phyloP scores from a whole-genome alignment of 2,329 filamentous ascomycete species.

The Trichocomaceae sp. region DNA sequence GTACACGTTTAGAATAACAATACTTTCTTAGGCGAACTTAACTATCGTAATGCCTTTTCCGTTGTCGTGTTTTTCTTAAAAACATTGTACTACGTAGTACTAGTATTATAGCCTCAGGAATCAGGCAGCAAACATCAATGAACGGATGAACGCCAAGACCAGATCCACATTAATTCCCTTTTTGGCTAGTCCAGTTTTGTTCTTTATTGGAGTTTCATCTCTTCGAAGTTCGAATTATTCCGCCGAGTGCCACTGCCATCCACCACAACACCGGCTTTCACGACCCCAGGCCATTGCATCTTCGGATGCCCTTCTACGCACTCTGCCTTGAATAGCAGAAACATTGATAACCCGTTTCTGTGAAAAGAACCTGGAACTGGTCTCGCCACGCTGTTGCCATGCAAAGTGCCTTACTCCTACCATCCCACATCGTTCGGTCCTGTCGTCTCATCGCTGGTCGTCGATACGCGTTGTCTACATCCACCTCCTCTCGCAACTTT shows the following conservation, averaged over 20 bases:
- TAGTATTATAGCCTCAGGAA: neutral
- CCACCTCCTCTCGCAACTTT: conserved; percentile 25
- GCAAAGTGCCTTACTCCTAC: conserved; percentile 31
- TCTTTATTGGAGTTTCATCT: neutral
- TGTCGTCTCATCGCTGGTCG: conserved; percentile 34
- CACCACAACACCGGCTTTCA: neutral
- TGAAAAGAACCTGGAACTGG: conserved; percentile 16
- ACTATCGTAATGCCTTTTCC: too few species aligned
- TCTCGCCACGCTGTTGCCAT: conserved; percentile 35
- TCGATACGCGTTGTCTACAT: conserved; percentile 25
- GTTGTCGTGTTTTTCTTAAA: too few species aligned
- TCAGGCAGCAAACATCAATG: neutral
- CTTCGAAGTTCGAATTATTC: neutral
- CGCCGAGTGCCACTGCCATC: neutral
- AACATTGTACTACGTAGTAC: neutral
- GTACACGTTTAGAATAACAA: neutral
- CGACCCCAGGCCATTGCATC: neutral
- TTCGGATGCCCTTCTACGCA: conserved; percentile 12
- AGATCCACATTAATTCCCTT: neutral
- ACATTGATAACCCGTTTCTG: conserved; percentile 17
- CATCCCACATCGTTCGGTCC: conserved; percentile 25
- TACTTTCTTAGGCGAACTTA: too few species aligned
- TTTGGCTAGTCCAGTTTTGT: neutral
- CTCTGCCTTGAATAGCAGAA: conserved; percentile 15
- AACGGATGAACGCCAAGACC: neutral